Base-by-base conservation (phyloP, 495 filamentous ascomycete genomes). In the Penicillium turbatum region DNA sequence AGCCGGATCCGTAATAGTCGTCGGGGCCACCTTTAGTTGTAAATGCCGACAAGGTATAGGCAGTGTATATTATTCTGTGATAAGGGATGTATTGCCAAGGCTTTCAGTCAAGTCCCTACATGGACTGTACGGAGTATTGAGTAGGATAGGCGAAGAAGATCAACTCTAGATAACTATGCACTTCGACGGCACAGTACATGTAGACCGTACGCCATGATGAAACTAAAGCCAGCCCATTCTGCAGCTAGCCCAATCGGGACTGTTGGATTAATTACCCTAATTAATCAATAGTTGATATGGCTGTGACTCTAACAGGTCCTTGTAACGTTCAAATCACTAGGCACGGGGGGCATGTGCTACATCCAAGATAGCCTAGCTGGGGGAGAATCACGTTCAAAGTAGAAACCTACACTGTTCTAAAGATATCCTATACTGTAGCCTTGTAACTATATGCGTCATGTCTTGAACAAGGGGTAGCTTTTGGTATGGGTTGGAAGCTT, bases 181-280 rank as follows among this genome's bases (percentile, higher is more conserved):
- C 36, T 9, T 35, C 5, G 27, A 24, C 21, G 4, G 41, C 32
- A 37, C 5, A 12, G 10, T 48, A 24, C n/a, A 24, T 24, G 21
- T 24, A 24, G 21, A 2, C 21, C 21, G 21, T 4, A 24, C 24
- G 34, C 21, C 7, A 32, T 34, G 15, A 42, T 51, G 48, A 51
- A 51, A 42, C 48, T 16, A 31, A 16, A 36, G 17, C 34, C 21
- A 49, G 35, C 47, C 46, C 46, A 31, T 39, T 49, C 35, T 49
- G 47, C 47, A 49, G 34, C 35, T 49, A 31, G 26, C 35, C 26
- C 35, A 30, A 38, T 49, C 16, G 11, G n/a, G 29, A 1, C 29
- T 13, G n/a, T n/a, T 27, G 13, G 3, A 11, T 34, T 5, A 17
- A 13, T 47, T 32, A 21, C 17, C 29, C 16, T 12, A 41, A 41